Conservation (phyloP, 805 yeast species). For the Saccharomyces eubayanus region DNA sequence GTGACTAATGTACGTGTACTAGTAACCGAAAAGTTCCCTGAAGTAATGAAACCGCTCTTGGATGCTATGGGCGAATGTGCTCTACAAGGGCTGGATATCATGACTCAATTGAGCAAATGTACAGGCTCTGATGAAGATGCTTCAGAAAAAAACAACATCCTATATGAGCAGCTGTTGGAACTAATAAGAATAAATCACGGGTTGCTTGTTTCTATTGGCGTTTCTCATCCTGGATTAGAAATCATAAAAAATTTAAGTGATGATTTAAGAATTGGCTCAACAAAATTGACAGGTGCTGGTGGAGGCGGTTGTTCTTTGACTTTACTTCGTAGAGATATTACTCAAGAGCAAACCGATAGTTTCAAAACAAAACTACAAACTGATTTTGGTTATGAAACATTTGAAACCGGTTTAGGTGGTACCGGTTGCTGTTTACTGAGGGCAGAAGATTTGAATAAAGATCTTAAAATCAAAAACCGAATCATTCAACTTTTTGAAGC, state of each 20-base stretch:
- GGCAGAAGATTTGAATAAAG: not conserved
- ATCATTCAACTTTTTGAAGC: not conserved
- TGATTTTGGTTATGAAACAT: conserved; percentile 57
- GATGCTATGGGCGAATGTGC: conserved; percentile 73
- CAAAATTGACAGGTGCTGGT: conserved; percentile 96
- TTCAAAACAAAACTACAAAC: conserved; percentile 29
- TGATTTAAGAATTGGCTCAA: conserved; percentile 60
- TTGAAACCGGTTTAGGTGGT: conserved; percentile 79
- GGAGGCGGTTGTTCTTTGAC: conserved; percentile 99
- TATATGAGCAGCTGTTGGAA: conserved; percentile 47
- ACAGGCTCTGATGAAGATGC: conserved; percentile 1
- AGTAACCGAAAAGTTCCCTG: conserved; percentile 42
- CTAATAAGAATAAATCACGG: conserved; percentile 83
- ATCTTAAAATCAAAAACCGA: not conserved
- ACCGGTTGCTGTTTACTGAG: conserved; percentile 53
- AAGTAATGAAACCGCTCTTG: conserved; percentile 48
- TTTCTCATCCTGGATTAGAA: conserved; percentile 88
- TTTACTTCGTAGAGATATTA: conserved; percentile 43
- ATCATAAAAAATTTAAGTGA: conserved; percentile 60
- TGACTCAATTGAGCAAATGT: conserved; percentile 12
- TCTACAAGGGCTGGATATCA: conserved; percentile 42
- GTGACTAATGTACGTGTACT: conserved; percentile 68
- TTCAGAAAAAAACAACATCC: conserved; percentile 31
- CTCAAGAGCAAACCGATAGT: conserved; percentile 29
- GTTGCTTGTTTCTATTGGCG: conserved; percentile 74